Evolutionary conservation across 1,284 basidiomycete species (phyloP), one percentile per base, ranked within the genome.

Genomic region (Polyporus tsugae): DNA sequence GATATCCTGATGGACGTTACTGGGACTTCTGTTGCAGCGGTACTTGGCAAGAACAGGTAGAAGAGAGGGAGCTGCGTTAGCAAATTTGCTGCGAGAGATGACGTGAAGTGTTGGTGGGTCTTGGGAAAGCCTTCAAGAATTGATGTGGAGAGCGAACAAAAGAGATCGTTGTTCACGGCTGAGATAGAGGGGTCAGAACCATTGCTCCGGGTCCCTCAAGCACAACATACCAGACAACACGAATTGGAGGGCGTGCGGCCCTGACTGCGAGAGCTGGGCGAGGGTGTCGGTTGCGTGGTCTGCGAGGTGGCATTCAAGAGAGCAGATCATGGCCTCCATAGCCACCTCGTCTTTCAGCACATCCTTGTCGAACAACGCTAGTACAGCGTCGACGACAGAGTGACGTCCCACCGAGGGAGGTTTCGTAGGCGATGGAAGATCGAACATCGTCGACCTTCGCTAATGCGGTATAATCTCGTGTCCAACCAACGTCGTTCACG

Each of bases 381-480:
- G 60, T 35, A 62, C 42, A 36, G 29, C 60, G 19, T 62, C 35
- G 35, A 38, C 9, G 36, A 58, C n/a, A 58, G 55, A 58, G 33
- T 10, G 7, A n/a, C 35, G 2, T 22, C 55, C 35, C 33, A 17
- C 22, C 17, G 35, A 1, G 55, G 35, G 35, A 38, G 35, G 17
- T 17, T 58, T 38, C 9, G 55, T 36, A n/a, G 33, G 35, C 19
- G 55, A 58, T 5, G 55, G n/a, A 22, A 22, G 35, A 10, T 38
- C 36, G 15, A 38, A 22, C 55, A 58, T 58, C 9, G 55, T 22
- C 29, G 35, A 38, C 19, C n/a, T 38, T 35, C 52, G 25, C 25
- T 13, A 29, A 29, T 11, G 25, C 17, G 6, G 29, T 17, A 35
- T 19, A 19, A 55, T 33, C 52, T 55, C 29, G 29, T 6, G 7